These are phyloP conservation scores for Chlorophyllum brunneum DNA, from an alignment of 768 basidiomycete genomes.

Conservation along the genomic window DNA sequence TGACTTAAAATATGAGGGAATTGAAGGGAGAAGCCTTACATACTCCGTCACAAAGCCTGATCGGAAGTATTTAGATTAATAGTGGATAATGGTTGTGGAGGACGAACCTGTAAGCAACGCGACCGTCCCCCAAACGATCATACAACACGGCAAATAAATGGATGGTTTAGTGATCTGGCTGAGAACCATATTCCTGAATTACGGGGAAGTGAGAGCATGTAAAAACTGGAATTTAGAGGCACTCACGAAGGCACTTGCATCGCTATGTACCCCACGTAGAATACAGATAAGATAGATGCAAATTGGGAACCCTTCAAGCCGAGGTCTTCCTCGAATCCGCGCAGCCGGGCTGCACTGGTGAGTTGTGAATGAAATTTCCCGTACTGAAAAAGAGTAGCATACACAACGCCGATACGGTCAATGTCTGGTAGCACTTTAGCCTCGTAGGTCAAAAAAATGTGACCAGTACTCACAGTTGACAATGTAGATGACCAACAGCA, in stretches of 20 bases:
- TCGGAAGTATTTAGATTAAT: neutral
- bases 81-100: neutral
- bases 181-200: constrained; percentile 63
- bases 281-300: constrained; percentile 52
- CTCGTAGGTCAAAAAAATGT: neutral
- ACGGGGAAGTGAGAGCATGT: neutral
- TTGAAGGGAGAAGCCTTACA: neutral
- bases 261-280: constrained; percentile 65
- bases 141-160: constrained; percentile 56
- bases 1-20: neutral
- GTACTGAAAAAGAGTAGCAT: constrained; percentile 15
- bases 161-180: constrained; percentile 62
- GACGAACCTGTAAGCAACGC: constrained; percentile 45
- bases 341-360: constrained; percentile 56
- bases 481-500: constrained; percentile 43
- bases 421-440: constrained; percentile 34
- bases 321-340: constrained; percentile 63
- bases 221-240: neutral
- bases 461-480: constrained; percentile 32
- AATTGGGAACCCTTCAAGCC: constrained; percentile 55
- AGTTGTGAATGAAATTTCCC: neutral
- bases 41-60: constrained; percentile 40
- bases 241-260: constrained; percentile 70
- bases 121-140: constrained; percentile 62
- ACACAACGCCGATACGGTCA: constrained; percentile 70